Conservation (phyloP, 2,329 filamentous ascomycete genomes). For the Neofusicoccum ribis region DNA sequence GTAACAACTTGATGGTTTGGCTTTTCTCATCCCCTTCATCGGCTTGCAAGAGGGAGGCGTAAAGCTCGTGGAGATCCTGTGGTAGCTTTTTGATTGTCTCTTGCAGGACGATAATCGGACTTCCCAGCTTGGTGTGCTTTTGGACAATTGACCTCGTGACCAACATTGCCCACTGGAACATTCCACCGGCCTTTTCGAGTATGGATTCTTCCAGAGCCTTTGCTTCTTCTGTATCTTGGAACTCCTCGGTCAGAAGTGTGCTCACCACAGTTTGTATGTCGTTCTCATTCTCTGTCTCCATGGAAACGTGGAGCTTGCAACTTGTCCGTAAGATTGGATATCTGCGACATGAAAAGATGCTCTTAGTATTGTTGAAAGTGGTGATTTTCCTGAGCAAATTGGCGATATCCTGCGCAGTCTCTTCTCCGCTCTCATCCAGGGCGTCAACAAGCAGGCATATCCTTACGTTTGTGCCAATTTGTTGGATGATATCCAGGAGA, state of each 20-base stretch:
- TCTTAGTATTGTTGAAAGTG: neutral
- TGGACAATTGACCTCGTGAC: neutral
- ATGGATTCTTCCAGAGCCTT: neutral
- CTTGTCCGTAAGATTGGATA: neutral
- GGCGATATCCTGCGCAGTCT: neutral
- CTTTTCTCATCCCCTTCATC: neutral
- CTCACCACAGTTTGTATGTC: neutral
- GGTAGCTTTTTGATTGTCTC: neutral
- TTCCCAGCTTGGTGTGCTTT: no score
- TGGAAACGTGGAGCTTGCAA: neutral
- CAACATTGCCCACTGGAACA: neutral
- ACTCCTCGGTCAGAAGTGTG: neutral
- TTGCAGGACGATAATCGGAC: neutral
- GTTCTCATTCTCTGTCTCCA: neutral
- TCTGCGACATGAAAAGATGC: neutral
- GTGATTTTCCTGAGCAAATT: neutral
- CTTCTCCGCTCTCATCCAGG: neutral
- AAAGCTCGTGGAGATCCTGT: neutral
- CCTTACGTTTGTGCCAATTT: neutral
- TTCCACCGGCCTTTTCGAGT: neutral
- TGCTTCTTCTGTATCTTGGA: neutral
- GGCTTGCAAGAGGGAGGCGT: neutral
- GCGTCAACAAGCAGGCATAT: neutral
- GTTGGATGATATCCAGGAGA: neutral
- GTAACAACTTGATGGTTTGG: neutral